Conservation (phyloP, 352 stramenopile genomes). For the Globisporangium radiosum region DNA sequence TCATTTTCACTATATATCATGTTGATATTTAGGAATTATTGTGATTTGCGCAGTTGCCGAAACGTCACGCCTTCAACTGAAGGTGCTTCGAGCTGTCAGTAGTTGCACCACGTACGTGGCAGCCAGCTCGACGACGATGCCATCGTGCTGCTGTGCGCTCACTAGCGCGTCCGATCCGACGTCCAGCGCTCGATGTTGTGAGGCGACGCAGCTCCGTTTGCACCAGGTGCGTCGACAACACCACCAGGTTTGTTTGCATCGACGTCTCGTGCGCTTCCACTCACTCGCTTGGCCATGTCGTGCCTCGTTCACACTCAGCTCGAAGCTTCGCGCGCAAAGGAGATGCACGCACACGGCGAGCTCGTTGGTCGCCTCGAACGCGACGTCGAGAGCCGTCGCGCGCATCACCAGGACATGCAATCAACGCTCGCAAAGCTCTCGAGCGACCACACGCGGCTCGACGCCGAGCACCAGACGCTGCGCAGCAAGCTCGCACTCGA, state of each 20-base stretch:
- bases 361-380: conserved; percentile 26
- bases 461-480: conserved; percentile 22
- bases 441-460: conserved; percentile 34
- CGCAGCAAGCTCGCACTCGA: conserved; percentile 12
- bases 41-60: background rate
- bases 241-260: too few species aligned
- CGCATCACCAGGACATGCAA: conserved; percentile 29
- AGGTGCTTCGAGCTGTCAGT: too few species aligned
- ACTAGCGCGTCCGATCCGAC: too few species aligned
- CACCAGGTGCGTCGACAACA: conserved; percentile 21
- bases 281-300: background rate
- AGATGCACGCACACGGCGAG: conserved; percentile 43
- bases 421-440: conserved; percentile 33
- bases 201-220: conserved; percentile 26
- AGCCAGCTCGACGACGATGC: background rate
- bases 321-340: conserved; percentile 32
- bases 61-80: too few species aligned
- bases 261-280: background rate
- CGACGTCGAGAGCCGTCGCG: conserved; percentile 18
- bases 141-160: background rate
- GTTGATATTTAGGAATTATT: too few species aligned
- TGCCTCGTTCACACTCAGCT: conserved; percentile 15
- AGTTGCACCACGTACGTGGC: too few species aligned
- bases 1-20: too few species aligned
- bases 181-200: conserved; percentile 8